phyloP scores from a whole-genome alignment of 1,284 basidiomycete genomes.

The Pseudozyma hubeiensis region DNA sequence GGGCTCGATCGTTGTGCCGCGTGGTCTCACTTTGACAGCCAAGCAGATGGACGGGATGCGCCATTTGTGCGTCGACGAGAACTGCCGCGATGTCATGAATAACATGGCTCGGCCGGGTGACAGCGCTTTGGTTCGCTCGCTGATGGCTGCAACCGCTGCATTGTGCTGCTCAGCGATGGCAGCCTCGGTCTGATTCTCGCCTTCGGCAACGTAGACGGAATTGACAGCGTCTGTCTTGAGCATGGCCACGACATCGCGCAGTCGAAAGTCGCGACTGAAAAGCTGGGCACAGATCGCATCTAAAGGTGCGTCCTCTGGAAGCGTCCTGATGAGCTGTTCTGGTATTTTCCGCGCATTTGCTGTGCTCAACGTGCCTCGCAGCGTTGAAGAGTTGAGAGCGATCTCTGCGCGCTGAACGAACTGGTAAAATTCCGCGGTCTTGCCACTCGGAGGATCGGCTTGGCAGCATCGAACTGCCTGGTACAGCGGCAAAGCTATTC shows the following conservation, averaged over 20 bases:
- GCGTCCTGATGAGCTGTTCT: constrained; percentile 22
- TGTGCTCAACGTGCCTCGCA: constrained; percentile 18
- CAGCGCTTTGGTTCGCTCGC: constrained; percentile 62
- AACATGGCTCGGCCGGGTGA: constrained; percentile 63
- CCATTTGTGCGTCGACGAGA: constrained; percentile 58
- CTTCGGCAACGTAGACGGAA: constrained; percentile 43
- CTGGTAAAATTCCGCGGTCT: constrained; percentile 78
- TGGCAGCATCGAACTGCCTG: constrained; percentile 87
- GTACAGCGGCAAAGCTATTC: constrained; percentile 80
- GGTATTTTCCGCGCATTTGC: constrained; percentile 13
- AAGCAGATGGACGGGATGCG: constrained; percentile 55
- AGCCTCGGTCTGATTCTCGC: constrained; percentile 49
- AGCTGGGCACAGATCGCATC: constrained; percentile 61
- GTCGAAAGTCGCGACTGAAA: constrained; percentile 59
- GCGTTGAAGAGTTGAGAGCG: constrained; percentile 50
- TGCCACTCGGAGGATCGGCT: constrained; percentile 78
- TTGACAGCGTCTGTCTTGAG: constrained; percentile 54
- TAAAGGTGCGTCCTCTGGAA: constrained; percentile 44
- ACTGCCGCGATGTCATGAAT: constrained; percentile 53
- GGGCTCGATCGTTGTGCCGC: constrained; percentile 40
- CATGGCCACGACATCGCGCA: constrained; percentile 63
- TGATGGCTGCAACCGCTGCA: constrained; percentile 33
- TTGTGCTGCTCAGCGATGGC: constrained; percentile 45
- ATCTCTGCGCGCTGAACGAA: constrained; percentile 85
- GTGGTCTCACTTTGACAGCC: constrained; percentile 52